Evolutionary conservation across 2,329 filamentous ascomycete genomes (phyloP), one percentile per base, ranked within the genome.

Genomic region (Lachnellula arida): DNA sequence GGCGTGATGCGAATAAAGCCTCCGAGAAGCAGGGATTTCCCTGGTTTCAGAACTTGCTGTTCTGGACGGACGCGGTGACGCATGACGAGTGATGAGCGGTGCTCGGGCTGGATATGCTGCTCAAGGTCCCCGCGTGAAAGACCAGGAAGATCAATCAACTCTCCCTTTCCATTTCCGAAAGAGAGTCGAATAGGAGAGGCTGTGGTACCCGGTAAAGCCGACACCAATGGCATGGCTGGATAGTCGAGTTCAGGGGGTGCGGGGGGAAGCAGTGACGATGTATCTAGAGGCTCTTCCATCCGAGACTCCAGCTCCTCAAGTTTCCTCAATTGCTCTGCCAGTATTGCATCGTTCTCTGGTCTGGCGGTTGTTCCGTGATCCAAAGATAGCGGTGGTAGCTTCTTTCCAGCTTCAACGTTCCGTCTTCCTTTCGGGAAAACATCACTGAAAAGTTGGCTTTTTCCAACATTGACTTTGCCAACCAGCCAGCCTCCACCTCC

Each of bases 391-490:
- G 44, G 51, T 23, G 49, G 37, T 37, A 42, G 19, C 37, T 51
- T 55, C 32, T 57, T 60, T 4, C 12, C 48, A 19, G 4, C 48
- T 53, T 39, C 34, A 2, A n/a, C 11, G 66, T 62, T 56, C 68
- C 67, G 57, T 73, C 76, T 78, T 25, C 84, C 85, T 77, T 88
- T 93, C 4, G 95, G 93, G 66, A 92, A 96, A 7, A 97, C 84
- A 4, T 85, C 82, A 64, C 94, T 86, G 58, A 97, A 96, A 2
- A 99, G 80, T 67, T 88, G 87, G 65, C 93, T 97, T 74, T 99
- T 99, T 23, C 94, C 95, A 2, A 97, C 95, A 68, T 99, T 99
- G 60, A 91, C 91, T 72, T 96, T 97, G n/a, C 94, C 94, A 2
- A 99, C 88, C 78, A 99, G 86, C 93, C 94, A 99, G 15, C 89